These are phyloP conservation scores for Hanseniaspora nectarophila DNA, from an alignment of 805 yeast genomes.

Conservation along the genomic window DNA sequence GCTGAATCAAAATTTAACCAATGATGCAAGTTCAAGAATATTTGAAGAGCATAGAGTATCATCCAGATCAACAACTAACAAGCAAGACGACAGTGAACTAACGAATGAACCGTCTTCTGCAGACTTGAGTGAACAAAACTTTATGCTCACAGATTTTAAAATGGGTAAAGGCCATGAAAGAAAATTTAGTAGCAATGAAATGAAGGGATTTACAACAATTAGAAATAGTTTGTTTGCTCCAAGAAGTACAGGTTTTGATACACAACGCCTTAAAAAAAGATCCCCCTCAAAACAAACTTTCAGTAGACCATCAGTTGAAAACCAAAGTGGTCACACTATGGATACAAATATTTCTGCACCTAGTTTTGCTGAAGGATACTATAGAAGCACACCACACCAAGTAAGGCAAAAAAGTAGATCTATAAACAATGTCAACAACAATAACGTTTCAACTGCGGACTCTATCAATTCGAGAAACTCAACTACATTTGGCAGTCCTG, in stretches of 20 bases:
- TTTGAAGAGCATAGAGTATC: too few species aligned
- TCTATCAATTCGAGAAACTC: neutral
- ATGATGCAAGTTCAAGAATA: too few species aligned
- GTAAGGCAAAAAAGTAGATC: neutral
- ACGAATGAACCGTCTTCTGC: neutral
- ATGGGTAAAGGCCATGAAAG: conserved; percentile 4
- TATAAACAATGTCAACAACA: neutral
- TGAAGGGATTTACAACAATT: conserved; percentile 1
- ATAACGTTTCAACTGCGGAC: neutral
- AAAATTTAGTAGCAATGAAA: neutral
- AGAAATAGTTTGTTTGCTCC: conserved; percentile 6
- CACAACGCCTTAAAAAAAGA: neutral
- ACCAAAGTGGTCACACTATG: neutral
- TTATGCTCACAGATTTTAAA: conserved; percentile 5
- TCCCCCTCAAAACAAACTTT: neutral
- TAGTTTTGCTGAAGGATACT: neutral
- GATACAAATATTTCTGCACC: neutral
- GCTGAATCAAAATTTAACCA: neutral
- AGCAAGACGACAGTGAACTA: neutral
- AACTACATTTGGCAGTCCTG: neutral
- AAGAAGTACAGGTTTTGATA: neutral
- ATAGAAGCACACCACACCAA: conserved; percentile 1
- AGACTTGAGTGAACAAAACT: neutral
- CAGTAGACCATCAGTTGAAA: neutral
- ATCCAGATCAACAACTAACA: neutral